Conservation (phyloP, 2,329 filamentous ascomycete species). For the Xylogone sp. region DNA sequence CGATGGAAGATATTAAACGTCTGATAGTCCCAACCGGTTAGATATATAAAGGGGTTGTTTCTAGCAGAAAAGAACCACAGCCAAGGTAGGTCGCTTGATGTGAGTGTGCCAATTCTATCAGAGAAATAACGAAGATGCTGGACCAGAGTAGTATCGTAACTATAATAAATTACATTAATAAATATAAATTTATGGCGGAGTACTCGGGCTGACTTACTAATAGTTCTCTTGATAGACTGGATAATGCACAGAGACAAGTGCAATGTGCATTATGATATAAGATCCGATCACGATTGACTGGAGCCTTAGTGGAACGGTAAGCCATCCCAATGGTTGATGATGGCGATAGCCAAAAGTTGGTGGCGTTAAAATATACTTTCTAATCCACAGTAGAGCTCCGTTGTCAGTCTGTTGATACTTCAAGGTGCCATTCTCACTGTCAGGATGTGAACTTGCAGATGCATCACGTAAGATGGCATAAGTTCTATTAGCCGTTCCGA, state of each 20-base stretch:
- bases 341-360: constrained; percentile 1
- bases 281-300: constrained; percentile 35
- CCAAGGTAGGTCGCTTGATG: constrained; percentile 58
- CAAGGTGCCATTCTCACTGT: too few species aligned
- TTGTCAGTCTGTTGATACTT: too few species aligned
- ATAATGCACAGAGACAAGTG: constrained; percentile 34
- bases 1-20: constrained; percentile 66
- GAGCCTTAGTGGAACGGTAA: constrained; percentile 37
- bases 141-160: constrained; percentile 16
- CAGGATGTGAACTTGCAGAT: too few species aligned
- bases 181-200: constrained; percentile 17
- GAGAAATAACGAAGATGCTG: constrained; percentile 51
- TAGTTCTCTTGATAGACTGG: constrained; percentile 21
- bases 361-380: constrained; percentile 1
- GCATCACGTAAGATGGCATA: too few species aligned
- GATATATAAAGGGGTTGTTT: constrained; percentile 64
- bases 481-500: too few species aligned
- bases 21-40: constrained; percentile 65
- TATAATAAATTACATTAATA: too few species aligned
- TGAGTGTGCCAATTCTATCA: constrained; percentile 60
- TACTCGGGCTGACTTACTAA: neutral
- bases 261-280: constrained; percentile 36
- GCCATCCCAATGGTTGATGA: constrained; percentile 13
- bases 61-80: constrained; percentile 64
- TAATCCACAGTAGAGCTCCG: too few species aligned